phyloP scores from a whole-genome alignment of 73 alveolate species.

The Effrenium voratum region DNA sequence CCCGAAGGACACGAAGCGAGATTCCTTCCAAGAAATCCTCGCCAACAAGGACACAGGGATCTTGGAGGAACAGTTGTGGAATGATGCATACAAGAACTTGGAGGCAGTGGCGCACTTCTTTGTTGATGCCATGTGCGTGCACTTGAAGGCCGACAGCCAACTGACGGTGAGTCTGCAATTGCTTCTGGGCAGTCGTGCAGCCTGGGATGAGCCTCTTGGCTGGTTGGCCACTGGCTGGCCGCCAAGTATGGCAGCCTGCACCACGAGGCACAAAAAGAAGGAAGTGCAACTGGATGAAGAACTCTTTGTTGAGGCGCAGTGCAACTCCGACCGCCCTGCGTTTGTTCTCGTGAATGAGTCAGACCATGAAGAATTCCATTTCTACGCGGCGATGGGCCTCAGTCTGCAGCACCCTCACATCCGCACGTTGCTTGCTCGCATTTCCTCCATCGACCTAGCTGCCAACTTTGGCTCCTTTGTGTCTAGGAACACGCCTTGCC shows the following conservation, averaged over 20 bases:
- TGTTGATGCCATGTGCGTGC: too few species aligned
- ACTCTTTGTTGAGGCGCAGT: neutral
- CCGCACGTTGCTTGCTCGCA: neutral
- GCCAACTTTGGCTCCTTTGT: neutral
- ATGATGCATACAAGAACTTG: too few species aligned
- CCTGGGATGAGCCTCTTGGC: too few species aligned
- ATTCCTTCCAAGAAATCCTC: neutral
- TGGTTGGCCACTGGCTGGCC: too few species aligned
- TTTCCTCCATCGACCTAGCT: neutral
- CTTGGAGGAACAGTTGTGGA: too few species aligned
- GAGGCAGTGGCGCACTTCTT: too few species aligned
- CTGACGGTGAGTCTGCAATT: too few species aligned
- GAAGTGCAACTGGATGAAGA: neutral
- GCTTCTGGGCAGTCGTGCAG: too few species aligned
- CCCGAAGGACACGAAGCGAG: neutral
- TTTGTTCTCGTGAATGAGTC: neutral
- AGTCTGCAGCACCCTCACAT: neutral
- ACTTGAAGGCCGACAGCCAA: too few species aligned
- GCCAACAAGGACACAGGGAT: too few species aligned
- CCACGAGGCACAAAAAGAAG: neutral
- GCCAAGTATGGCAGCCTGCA: neutral
- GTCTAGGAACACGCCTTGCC: neutral
- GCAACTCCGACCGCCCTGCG: neutral
- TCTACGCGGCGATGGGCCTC: constrained; percentile 28
- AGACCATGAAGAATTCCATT: neutral